phyloP scores from a whole-genome alignment of 1,284 basidiomycete species.

The Tremellales sp. region DNA sequence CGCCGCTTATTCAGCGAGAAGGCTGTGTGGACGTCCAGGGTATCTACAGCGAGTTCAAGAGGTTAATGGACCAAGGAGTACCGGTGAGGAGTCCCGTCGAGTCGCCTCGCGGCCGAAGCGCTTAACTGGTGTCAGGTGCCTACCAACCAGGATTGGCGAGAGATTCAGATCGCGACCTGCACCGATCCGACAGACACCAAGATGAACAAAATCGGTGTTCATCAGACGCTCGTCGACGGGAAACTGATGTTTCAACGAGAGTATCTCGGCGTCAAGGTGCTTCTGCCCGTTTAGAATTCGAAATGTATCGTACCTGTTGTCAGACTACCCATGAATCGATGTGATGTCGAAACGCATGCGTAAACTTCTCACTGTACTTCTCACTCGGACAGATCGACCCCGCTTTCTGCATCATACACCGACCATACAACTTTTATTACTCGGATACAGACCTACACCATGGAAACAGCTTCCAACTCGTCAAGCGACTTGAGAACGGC shows the following conservation, averaged over 20 bases:
- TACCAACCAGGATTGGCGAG: conserved; percentile 35
- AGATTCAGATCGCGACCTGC: conserved; percentile 37
- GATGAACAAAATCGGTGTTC: conserved; percentile 25
- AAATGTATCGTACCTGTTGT: conserved; percentile 1
- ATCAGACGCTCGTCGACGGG: conserved; percentile 30
- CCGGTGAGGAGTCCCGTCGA: conserved; percentile 14
- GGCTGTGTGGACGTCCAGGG: conserved; percentile 38
- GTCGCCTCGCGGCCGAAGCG: neutral
- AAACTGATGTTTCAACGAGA: conserved; percentile 34
- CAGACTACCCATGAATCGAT: neutral
- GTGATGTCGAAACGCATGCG: too few relatives aligned
- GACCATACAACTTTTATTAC: too few relatives aligned
- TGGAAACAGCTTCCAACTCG: conserved; percentile 11
- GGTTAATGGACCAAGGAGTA: conserved; percentile 27
- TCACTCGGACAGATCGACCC: neutral
- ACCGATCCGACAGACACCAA: conserved; percentile 33
- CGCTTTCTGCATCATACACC: neutral
- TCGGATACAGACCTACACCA: too few relatives aligned
- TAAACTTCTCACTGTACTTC: too few relatives aligned
- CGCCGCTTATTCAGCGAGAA: conserved; percentile 36
- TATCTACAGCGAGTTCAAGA: conserved; percentile 39
- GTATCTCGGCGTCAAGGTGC: conserved; percentile 36
- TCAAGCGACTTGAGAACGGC: conserved; percentile 12
- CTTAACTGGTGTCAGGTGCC: conserved; percentile 14
- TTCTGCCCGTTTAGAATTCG: conserved; percentile 26